These are phyloP conservation scores for Rhododendron molle DNA, from an alignment of 148 eudicot species.

Conservation along the genomic window DNA sequence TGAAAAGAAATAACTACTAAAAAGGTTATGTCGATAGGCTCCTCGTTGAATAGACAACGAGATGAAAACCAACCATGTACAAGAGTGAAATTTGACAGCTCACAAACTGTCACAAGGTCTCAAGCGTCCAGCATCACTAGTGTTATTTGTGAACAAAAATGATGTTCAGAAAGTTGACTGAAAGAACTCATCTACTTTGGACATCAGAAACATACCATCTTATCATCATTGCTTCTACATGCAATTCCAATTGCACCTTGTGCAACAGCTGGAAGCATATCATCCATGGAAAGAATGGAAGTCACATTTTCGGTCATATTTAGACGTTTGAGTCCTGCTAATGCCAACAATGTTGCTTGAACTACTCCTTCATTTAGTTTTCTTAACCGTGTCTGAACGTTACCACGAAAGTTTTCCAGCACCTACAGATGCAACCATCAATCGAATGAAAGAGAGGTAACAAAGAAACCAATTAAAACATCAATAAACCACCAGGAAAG, in stretches of 20 bases:
- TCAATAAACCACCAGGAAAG: background rate
- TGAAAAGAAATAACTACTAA: background rate
- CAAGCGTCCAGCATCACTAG: background rate
- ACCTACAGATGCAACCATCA: conserved; percentile 46
- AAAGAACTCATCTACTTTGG: conserved; percentile 1
- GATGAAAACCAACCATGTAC: background rate
- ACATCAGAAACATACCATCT: conserved; percentile 46
- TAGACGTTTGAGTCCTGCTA: conserved; percentile 89
- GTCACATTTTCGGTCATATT: conserved; percentile 82
- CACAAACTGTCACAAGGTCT: background rate
- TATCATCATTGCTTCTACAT: conserved; percentile 75
- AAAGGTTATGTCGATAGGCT: background rate
- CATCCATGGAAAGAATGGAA: conserved; percentile 52
- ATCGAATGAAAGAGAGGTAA: conserved; percentile 1
- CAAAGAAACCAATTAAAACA: background rate
- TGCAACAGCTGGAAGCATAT: conserved; percentile 99
- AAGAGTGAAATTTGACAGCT: background rate
- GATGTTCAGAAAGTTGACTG: background rate
- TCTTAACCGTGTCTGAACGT: conserved; percentile 84
- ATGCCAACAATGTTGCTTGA: conserved; percentile 86
- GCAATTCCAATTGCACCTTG: conserved; percentile 99
- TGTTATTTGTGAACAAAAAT: background rate
- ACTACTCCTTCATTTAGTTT: conserved; percentile 79
- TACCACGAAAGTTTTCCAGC: conserved; percentile 89
- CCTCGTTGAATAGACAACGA: background rate